Conservation (phyloP, 2,329 filamentous ascomycete genomes). For the Aspergillus fischeri region DNA sequence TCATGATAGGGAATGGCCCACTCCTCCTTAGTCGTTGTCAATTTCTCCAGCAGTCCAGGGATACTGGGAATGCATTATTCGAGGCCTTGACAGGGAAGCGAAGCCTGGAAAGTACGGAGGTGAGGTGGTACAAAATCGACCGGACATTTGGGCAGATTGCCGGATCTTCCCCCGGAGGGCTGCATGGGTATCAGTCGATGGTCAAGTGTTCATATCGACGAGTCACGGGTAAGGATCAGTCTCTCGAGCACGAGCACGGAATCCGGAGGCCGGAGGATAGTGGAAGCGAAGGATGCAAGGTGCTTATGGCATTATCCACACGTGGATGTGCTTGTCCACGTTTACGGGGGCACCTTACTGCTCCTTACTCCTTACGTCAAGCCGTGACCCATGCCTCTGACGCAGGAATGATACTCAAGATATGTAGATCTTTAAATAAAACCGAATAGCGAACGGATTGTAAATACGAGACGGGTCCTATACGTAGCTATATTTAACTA, state of each 20-base stretch:
- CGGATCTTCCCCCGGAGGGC: neutral
- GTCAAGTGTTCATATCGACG: neutral
- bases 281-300: neutral
- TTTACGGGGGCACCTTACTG: neutral
- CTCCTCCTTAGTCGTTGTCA: too few relatives aligned
- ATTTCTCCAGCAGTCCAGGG: too few relatives aligned
- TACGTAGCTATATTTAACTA: neutral
- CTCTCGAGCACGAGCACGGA: neutral
- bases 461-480: neutral
- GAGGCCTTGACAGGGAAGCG: neutral
- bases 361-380: neutral
- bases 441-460: neutral
- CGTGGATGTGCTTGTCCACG: neutral
- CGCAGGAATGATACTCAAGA: neutral
- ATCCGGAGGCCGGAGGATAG: too few relatives aligned
- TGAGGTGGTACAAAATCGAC: neutral
- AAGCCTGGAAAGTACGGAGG: neutral
- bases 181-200: neutral
- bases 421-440: neutral
- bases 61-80: too few relatives aligned
- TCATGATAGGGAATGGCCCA: neutral
- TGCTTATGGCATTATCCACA: neutral
- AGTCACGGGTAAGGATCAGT: too few relatives aligned
- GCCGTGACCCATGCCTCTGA: neutral
- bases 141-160: neutral